Evolutionary conservation across 208 protist species (phyloP), one percentile per base, ranked within the genome.

Genomic region (Trypanosoma mega): DNA sequence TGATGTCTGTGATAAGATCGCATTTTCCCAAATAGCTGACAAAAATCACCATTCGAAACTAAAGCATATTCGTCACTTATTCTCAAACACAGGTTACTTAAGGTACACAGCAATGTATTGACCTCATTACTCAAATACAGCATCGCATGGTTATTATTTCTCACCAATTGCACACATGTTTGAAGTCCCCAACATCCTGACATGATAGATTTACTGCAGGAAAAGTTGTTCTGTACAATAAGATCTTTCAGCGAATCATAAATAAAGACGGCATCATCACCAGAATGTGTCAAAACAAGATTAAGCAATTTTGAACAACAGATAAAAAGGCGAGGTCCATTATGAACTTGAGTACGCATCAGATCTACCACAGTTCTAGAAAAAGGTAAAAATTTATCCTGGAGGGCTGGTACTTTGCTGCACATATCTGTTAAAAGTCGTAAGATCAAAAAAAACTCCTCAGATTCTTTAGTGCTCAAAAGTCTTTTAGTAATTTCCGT

Each of bases 131-230:
- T 20, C 55, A 58, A 49, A 46, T 52, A 51, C 12, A n/a, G 24
- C 46, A 43, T 31, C 2, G 47, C 45, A 37, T 6, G 3, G 21
- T 21, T 8, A 53, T 24, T 43, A 27, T 24, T 9, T 2, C 41
- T 48, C 11, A 63, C 34, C 34, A 31, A 27, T n/a, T 29, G 31
- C 31, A 63, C 44, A 50, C 52, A 63, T 2, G 49, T 61, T 49
- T 71, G 64, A 41, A 71, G 30, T 27, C 29, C 56, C 64, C 64
- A 71, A 37, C 64, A 71, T 18, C 64, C 56, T 2, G 48, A 46
- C 31, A 60, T 46, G 36, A 71, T 37, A 20, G 64, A 71, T 24
- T 24, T 39, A 50, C n/a, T 52, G 9, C 27, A 46, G 7, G 45
- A 20, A 51, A 71, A 71, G 36, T 63, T 33, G 3, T 30, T 52